Conservation (phyloP, 2,329 filamentous ascomycete species). For the Diplodia corticola region DNA sequence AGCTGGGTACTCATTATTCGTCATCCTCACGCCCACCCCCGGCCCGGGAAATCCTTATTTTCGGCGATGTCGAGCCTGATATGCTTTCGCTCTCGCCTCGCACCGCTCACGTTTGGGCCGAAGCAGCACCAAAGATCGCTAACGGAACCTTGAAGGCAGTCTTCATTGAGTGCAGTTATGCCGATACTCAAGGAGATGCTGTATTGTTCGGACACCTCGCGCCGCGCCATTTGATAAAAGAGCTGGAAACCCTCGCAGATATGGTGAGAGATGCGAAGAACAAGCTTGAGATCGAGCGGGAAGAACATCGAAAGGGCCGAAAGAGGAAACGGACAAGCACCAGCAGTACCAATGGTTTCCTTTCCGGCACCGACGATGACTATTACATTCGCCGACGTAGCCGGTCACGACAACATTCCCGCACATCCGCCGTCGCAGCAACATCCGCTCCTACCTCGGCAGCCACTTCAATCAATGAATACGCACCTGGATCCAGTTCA, state of each 20-base stretch:
- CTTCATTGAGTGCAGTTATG: slow-evolving; percentile 95
- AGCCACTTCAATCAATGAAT: not conserved
- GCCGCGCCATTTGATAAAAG: slow-evolving; percentile 77
- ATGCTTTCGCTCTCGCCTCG: slow-evolving; percentile 77
- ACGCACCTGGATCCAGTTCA: not conserved
- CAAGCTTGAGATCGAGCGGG: slow-evolving; percentile 36
- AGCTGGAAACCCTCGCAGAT: slow-evolving; percentile 69
- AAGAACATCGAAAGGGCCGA: slow-evolving; percentile 45
- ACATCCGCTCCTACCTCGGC: slow-evolving; percentile 3
- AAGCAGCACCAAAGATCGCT: slow-evolving; percentile 82
- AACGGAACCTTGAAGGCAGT: slow-evolving; percentile 72
- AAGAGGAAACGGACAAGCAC: slow-evolving; percentile 64
- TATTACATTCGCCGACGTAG: slow-evolving; percentile 3
- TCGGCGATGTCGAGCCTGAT: slow-evolving; percentile 94
- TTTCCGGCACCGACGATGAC: slow-evolving; percentile 19
- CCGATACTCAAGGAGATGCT: slow-evolving; percentile 73
- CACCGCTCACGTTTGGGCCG: slow-evolving; percentile 80
- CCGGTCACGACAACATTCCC: slow-evolving; percentile 6
- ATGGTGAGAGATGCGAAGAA: slow-evolving; percentile 61
- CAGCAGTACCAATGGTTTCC: slow-evolving; percentile 26
- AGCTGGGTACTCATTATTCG: slow-evolving; percentile 37
- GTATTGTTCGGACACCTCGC: slow-evolving; percentile 86
- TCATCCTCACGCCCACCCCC: slow-evolving; percentile 29
- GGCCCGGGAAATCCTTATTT: slow-evolving; percentile 75
- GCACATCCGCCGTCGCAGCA: not conserved